Conservation (phyloP, 2,329 filamentous ascomycete species). For the Colletotrichum brevisporum region DNA sequence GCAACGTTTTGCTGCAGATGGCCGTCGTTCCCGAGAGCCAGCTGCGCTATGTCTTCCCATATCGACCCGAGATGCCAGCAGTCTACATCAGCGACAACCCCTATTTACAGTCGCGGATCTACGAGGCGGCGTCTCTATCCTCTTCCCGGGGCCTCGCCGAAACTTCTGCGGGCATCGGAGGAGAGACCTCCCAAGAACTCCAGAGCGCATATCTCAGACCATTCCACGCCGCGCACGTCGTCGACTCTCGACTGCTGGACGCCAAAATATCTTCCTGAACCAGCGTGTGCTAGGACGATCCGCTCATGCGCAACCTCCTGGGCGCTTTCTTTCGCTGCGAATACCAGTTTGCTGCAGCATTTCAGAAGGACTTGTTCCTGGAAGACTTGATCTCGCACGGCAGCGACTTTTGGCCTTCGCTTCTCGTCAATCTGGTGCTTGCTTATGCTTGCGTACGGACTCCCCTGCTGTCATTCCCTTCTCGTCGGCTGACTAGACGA, state of each 20-base stretch:
- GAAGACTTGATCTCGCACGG: conserved; percentile 44
- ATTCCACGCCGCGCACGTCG: conserved; percentile 52
- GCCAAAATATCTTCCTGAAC: conserved; percentile 48
- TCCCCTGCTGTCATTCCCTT: conserved; percentile 19
- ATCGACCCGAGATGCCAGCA: conserved; percentile 43
- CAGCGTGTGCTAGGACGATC: conserved; percentile 44
- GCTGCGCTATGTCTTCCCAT: conserved; percentile 57
- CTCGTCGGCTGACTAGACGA: background rate
- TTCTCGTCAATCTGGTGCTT: conserved; percentile 48
- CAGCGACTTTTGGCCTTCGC: conserved; percentile 44
- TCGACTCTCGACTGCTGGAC: conserved; percentile 50
- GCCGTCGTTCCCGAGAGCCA: conserved; percentile 53
- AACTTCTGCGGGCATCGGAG: no score
- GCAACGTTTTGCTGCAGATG: conserved; percentile 55
- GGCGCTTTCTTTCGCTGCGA: conserved; percentile 43
- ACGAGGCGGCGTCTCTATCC: conserved; percentile 42
- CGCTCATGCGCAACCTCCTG: conserved; percentile 45
- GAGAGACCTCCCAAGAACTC: background rate
- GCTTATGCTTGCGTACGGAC: conserved; percentile 47
- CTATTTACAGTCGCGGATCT: conserved; percentile 47
- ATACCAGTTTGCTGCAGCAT: conserved; percentile 41
- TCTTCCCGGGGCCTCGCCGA: background rate
- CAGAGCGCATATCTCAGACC: conserved; percentile 51
- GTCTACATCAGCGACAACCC: conserved; percentile 45
- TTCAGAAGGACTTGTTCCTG: conserved; percentile 48